A percentile compares a stretch with the other conserved stretches of the same genome.
These are phyloP conservation scores for Coniochaeta ligniaria DNA, from an alignment of 2,329 filamentous ascomycete genomes.

Conservation along the genomic window DNA sequence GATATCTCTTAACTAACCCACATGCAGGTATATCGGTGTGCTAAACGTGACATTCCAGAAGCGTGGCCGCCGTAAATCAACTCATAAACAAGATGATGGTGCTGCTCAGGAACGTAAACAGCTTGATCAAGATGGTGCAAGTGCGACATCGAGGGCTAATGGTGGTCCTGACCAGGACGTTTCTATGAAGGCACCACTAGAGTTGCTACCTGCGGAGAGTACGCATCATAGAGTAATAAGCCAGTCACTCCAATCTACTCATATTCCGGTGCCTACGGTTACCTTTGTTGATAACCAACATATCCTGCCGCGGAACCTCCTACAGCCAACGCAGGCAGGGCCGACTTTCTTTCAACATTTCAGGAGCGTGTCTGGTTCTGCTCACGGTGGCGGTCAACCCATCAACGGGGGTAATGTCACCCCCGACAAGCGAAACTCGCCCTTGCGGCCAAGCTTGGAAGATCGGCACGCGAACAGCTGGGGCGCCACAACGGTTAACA, in stretches of 20 bases:
- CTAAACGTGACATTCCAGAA: constrained; percentile 94
- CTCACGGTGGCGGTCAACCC: constrained; percentile 12
- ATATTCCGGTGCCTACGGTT: constrained; percentile 73
- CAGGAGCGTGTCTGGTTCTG: constrained; percentile 27
- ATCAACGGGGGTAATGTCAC: not conserved
- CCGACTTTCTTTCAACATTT: constrained; percentile 21
- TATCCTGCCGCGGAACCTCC: constrained; percentile 79
- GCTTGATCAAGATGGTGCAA: constrained; percentile 20
- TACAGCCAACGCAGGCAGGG: constrained; percentile 47
- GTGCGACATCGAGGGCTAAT: constrained; percentile 10
- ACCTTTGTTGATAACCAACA: constrained; percentile 92
- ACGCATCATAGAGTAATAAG: constrained; percentile 44
- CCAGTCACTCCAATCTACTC: constrained; percentile 65
- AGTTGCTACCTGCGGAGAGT: constrained; percentile 10
- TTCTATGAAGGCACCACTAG: not conserved
- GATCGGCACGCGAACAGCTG: constrained; percentile 60
- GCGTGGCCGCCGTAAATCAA: constrained; percentile 59
- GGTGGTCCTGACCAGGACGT: constrained; percentile 11
- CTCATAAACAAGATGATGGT: constrained; percentile 36
- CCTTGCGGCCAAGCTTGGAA: constrained; percentile 36
- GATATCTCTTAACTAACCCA: not conserved
- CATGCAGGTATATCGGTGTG: constrained; percentile 81
- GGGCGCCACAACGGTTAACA: constrained; percentile 90
- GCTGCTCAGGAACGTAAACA: constrained; percentile 28
- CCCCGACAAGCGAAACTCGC: constrained; percentile 1